Evolutionary conservation across 352 stramenopile species (phyloP), one percentile per base, ranked within the genome.

Genomic region (Albugo candida): DNA sequence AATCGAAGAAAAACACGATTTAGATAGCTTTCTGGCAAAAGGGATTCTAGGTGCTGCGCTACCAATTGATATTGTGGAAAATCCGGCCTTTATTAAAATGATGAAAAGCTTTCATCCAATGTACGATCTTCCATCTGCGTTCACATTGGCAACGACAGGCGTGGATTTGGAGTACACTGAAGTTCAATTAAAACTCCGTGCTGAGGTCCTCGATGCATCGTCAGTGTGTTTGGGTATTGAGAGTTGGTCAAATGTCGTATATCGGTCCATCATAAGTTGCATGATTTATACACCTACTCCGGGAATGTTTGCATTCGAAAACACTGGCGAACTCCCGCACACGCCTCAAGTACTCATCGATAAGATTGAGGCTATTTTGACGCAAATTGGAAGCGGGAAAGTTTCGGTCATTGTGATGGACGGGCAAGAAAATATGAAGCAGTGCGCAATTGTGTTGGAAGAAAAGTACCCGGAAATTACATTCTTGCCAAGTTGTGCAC

Each of bases 91-190:
- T 52, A 53, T 64, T 37, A 63, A 75, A 48, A 51, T 86, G 52
- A 53, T 83, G 27, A 82, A 82, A 57, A 63, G 63, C 14, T 54
- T 83, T 56, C 62, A 64, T 36, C 60, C 66, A 2, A 31, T 41
- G 24, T 80, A 81, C 54, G 65, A 73, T 6, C 52, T 63, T 1
- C 67, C 67, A 2, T 74, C 65, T 47, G 65, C 64, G 0, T 72
- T 71, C 36, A 49, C 58, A 34, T 58, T 82, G 18, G 55, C 63
- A 18, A 79, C 67, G 34, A 57, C 65, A 11, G 51, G 61, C 17
- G 62, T 85, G 13, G 67, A 82, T 51, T 51, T 70, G 13, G 70
- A 81, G 52, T 81, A 76, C 59, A 65, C 65, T 5, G 64, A 74
- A 19, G 60, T 71, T 46, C 67, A 81, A 54, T 57, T 69, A 21